These are phyloP conservation scores for Quercus tomentella DNA, from an alignment of 331 rosid species.

Conservation along the genomic window DNA sequence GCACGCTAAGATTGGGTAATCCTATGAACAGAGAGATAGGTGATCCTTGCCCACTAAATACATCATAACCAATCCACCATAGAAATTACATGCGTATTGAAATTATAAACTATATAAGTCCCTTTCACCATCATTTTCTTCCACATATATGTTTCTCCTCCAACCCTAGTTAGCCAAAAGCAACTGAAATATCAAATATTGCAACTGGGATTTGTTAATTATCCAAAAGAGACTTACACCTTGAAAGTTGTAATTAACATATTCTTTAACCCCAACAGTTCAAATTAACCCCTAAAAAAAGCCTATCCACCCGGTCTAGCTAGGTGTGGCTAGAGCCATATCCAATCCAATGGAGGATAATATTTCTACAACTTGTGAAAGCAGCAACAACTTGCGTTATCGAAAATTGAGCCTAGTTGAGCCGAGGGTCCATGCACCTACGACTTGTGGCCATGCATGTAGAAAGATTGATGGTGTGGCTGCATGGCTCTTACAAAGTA, in stretches of 20 bases:
- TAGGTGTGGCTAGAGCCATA: not conserved
- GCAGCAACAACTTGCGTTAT: slow-evolving; percentile 21
- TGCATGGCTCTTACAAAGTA: slow-evolving; percentile 32
- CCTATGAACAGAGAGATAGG: slow-evolving; percentile 2
- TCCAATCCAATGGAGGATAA: slow-evolving; percentile 14
- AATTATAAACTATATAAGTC: not conserved
- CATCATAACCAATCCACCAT: not conserved
- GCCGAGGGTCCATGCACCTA: slow-evolving; percentile 6
- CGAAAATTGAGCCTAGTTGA: not conserved
- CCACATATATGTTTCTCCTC: not conserved
- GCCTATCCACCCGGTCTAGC: not conserved
- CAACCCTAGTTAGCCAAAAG: not conserved
- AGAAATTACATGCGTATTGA: not conserved
- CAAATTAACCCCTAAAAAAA: not conserved
- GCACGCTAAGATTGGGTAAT: not conserved
- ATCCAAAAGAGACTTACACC: not conserved
- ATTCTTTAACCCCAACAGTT: not conserved
- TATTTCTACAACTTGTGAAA: not conserved
- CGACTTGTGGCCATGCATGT: not conserved
- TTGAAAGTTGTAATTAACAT: not conserved
- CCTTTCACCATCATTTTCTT: not conserved
- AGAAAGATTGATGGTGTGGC: slow-evolving; percentile 37
- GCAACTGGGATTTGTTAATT: not conserved
- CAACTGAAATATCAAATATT: not conserved
- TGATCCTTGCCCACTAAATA: not conserved